These are phyloP conservation scores for Ophiocordyceps robertsii DNA, from an alignment of 2,329 filamentous ascomycete species.

Conservation along the genomic window DNA sequence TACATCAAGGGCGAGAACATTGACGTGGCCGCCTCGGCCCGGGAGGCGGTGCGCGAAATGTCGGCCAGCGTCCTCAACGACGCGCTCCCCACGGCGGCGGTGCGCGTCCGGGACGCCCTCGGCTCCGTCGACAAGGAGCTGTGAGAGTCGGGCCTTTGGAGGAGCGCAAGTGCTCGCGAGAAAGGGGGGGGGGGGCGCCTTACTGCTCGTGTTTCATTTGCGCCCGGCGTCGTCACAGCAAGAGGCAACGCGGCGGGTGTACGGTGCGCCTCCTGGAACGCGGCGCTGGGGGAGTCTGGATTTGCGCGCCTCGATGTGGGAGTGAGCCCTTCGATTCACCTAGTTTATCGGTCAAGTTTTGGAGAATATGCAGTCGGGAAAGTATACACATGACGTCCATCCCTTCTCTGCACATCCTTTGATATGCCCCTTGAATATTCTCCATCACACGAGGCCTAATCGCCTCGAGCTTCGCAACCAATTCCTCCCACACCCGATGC, in stretches of 20 bases:
- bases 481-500: slow-evolving; percentile 1
- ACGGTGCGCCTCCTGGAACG: too few species aligned
- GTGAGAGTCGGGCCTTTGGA: slow-evolving; percentile 4
- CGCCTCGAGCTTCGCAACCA: slow-evolving; percentile 1
- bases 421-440: neutral
- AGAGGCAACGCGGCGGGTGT: too few species aligned
- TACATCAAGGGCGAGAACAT: slow-evolving; percentile 78
- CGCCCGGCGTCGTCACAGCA: too few species aligned
- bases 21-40: slow-evolving; percentile 25
- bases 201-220: neutral
- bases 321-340: too few species aligned
- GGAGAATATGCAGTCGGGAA: neutral
- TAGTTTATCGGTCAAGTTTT: neutral
- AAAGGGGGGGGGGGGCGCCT: too few species aligned
- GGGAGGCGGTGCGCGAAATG: slow-evolving; percentile 18
- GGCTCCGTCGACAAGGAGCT: slow-evolving; percentile 20
- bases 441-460: neutral
- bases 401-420: neutral
- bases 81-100: slow-evolving; percentile 7
- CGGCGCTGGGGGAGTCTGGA: too few species aligned
- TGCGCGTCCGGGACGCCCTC: slow-evolving; percentile 9
- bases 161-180: too few species aligned
- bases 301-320: too few species aligned
- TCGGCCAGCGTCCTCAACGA: slow-evolving; percentile 15
- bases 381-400: neutral